Evolutionary conservation across 225 moss, liverwort and hornwort species (phyloP), one percentile per base, ranked within the genome.

Genomic region (Lunularia cruciata): DNA sequence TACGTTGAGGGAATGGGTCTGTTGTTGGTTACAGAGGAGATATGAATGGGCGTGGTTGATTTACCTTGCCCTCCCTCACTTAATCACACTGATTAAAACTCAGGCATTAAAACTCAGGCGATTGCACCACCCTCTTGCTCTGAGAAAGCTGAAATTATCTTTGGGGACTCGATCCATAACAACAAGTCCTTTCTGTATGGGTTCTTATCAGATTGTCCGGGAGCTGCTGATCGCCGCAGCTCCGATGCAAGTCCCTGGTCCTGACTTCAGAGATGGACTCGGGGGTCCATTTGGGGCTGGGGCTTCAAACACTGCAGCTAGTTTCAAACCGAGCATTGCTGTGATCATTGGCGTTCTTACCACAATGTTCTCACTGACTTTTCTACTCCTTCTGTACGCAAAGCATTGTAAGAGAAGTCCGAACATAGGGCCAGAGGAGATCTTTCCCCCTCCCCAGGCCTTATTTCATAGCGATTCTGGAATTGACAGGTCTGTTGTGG

Each of bases 331-430:
- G 48, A 95, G 95, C 72, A 90, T 95, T 58, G 91, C 89, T 5
- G 92, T 95, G 10, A 95, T 95, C 63, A 92, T 91, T 35, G 95
- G 95, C 12, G 89, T 95, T 16, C 85, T 95, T 72, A 95, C 92
- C 25, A 92, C 92, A 53, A 88, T 95, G 95, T 95, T 95, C 36
- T 88, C 88, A 0, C 84, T 95, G 54, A 95, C 95, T 0, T 95
- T 95, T 54, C 82, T 95, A 54, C 78, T 95, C 46, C 84, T 95
- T 13, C 84, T 95, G 4, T 95, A 95, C 33, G 89, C 95, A 53
- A 95, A 92, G 84, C 92, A 95, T 63, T 95, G 95, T 79, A 95
- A 92, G 59, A 79, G 88, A 14, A 75, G 75, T 33, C 75, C 79
- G 28, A 79, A 83, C 51, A 64, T 77, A 27, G 78, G 79, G 6